Percentiles rank a stretch among this genome's conserved stretches.
Conservation (phyloP, 2,329 filamentous ascomycete species). For the Sclerotinia nivalis region DNA sequence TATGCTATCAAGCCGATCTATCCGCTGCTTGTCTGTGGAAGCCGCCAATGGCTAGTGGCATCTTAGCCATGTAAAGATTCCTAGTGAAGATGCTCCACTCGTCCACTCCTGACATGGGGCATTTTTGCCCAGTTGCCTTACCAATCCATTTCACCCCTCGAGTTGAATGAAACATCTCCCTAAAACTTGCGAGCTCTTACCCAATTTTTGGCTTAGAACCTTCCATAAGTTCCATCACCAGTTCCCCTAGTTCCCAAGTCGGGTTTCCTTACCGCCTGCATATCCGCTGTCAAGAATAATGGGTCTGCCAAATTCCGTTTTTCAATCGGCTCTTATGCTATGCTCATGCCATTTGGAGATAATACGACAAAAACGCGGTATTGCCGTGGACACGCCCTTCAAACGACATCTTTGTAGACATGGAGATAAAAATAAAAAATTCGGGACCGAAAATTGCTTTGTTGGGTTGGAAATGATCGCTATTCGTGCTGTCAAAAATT, state of each 20-base stretch:
- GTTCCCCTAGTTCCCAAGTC: background rate
- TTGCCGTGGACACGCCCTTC: slow-evolving; percentile 6
- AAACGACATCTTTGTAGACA: background rate
- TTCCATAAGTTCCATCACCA: background rate
- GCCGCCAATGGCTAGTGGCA: background rate
- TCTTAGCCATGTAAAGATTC: background rate
- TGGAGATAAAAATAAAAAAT: too few relatives aligned
- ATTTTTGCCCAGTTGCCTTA: background rate
- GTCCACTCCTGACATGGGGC: background rate
- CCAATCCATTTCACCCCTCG: background rate
- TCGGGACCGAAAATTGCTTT: background rate
- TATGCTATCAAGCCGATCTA: background rate
- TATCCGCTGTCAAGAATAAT: background rate
- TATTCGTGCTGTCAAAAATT: too few relatives aligned
- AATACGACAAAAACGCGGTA: background rate
- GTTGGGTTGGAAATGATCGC: background rate
- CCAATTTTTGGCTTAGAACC: background rate
- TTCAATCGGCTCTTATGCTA: background rate
- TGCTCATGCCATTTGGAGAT: background rate
- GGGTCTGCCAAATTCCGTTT: background rate
- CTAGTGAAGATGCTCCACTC: background rate
- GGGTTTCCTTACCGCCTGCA: slow-evolving; percentile 7
- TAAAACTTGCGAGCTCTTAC: background rate
- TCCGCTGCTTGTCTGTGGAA: slow-evolving; percentile 6
- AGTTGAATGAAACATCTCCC: too few relatives aligned